These are phyloP conservation scores for Rubus parviflorus DNA, from an alignment of 306 rosid genomes.

Conservation along the genomic window DNA sequence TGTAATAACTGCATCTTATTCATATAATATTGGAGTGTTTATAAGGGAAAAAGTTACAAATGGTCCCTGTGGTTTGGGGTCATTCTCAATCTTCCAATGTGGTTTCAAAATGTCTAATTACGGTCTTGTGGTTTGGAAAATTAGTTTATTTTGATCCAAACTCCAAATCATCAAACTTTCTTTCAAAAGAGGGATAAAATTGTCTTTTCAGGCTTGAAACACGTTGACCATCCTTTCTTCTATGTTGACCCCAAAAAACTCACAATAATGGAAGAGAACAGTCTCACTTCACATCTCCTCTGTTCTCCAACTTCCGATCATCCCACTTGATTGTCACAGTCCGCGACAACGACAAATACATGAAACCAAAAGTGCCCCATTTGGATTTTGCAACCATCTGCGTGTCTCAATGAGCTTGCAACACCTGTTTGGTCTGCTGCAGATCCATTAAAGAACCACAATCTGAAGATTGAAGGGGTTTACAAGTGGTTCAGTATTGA, in stretches of 20 bases:
- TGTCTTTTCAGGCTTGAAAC: no score
- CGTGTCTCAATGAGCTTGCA: no score
- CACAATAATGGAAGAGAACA: no score
- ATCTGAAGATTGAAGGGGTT: no score
- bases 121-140: not conserved
- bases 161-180: not conserved
- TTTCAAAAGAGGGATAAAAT: not conserved
- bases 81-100: not conserved
- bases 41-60: not conserved
- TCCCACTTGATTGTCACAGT: not conserved
- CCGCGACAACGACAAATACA: no score
- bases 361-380: no score
- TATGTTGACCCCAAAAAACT: no score
- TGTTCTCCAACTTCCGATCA: not conserved
- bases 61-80: not conserved
- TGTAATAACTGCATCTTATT: not conserved
- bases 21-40: not conserved
- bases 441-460: no score
- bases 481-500: no score
- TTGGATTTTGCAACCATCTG: no score
- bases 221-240: no score
- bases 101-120: not conserved
- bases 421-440: no score
- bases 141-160: not conserved
- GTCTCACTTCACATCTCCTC: not conserved